Base-by-base conservation (phyloP, 495 filamentous ascomycete genomes). In the Astrothelium macrocarpum region DNA sequence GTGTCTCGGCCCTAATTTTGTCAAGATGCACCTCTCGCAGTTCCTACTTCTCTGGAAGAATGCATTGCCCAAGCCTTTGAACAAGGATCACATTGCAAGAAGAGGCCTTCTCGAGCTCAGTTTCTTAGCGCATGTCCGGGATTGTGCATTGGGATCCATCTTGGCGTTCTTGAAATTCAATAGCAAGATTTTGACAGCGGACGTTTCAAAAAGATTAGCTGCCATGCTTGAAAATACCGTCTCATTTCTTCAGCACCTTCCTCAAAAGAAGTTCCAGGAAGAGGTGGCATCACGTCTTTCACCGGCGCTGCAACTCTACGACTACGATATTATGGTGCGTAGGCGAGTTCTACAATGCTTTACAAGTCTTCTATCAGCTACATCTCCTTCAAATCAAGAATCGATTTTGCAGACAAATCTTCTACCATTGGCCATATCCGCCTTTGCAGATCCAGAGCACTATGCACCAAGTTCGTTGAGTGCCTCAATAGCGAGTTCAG, bases 11-110 rank as follows among this genome's bases (percentile, higher is more conserved):
- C 95, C 95, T 4, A 97, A 95, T 72, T 99, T 99, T 72, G 93
- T 97, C 74, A 99, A 99, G 75, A 97, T 96, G 45, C 94, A 97
- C 77, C 81, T 99, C 23, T 93, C 93, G 2, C 94, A 97, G 73
- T 78, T 99, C 53, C 85, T 97, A 60, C 76, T 97, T n/a, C 80
- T 99, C 14, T 99, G 94, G 94, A 96, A 95, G 73, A 97, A 96
- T 76, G 92, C 94, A 2, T 77, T 99, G 36, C 94, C 94, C 3
- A 96, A 91, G 69, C 93, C 95, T n/a, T 71, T 97, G 12, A 85
- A 89, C 28, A 94, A 89, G 74, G 93, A 97, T 65, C 93, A 93
- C 62, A 88, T 87, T 56, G 84, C 85, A 4, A 85, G 94, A 71
- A 82, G 91, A 12, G 89, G 87, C 62, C 80, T 87, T 61, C 76